A percentile compares a stretch with the other conserved stretches of the same genome.
These are phyloP conservation scores for Ophiostoma tasmaniense DNA, from an alignment of 2,329 filamentous ascomycete genomes.

Conservation along the genomic window DNA sequence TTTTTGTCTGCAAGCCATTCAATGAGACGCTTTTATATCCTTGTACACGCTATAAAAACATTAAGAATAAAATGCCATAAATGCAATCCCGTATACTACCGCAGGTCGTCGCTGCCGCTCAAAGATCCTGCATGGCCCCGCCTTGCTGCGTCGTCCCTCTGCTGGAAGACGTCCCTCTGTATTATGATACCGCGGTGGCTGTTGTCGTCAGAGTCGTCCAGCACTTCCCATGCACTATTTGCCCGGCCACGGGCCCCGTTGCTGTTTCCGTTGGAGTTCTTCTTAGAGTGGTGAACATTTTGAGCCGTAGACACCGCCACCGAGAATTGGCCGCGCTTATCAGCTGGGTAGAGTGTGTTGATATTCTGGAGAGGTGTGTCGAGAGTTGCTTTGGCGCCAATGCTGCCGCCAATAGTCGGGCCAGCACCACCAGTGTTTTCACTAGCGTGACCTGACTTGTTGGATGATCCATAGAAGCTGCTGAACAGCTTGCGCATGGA, in stretches of 20 bases:
- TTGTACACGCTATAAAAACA: not conserved
- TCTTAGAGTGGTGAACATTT: not conserved
- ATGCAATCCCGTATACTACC: not conserved
- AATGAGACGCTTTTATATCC: not conserved
- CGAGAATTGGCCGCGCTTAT: not conserved
- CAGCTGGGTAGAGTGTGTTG: not conserved
- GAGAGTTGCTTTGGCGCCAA: not conserved
- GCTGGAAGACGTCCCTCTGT: not conserved
- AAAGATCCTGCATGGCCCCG: not conserved
- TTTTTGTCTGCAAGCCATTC: too few relatives aligned
- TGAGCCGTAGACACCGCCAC: not conserved
- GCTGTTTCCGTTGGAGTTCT: not conserved
- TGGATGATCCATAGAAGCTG: constrained; percentile 12
- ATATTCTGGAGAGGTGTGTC: not conserved
- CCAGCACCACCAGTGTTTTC: not conserved
- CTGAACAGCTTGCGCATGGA: constrained; percentile 15
- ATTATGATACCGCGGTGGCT: not conserved
- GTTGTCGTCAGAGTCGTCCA: not conserved
- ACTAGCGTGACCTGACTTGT: not conserved
- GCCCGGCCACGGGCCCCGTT: not conserved
- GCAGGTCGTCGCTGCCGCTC: not conserved
- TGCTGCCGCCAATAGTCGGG: not conserved
- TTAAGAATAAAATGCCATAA: not conserved
- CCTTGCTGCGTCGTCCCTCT: not conserved
- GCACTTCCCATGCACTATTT: not conserved